A percentile compares a stretch with the other conserved stretches of the same genome.
Conservation (phyloP, 1,284 basidiomycete genomes). For the Bjerkandera adusta region DNA sequence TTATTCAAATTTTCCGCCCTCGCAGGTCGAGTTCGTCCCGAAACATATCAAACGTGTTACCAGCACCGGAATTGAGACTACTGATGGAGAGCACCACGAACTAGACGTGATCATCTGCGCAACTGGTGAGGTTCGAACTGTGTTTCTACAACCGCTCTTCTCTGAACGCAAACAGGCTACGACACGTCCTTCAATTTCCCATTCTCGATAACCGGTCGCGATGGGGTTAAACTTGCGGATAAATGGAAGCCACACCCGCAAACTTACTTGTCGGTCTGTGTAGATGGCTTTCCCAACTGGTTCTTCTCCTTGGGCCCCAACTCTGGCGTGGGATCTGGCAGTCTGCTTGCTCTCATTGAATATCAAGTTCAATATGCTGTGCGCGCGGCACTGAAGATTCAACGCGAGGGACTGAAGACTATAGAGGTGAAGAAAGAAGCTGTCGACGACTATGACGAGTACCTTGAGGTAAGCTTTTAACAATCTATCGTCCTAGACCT, state of each 20-base stretch:
- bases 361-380: constrained; percentile 54
- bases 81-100: constrained; percentile 50
- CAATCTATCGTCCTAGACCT: background rate
- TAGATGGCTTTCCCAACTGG: constrained; percentile 63
- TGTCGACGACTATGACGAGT: constrained; percentile 57
- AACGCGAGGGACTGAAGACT: constrained; percentile 56
- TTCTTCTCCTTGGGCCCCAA: constrained; percentile 59
- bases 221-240: constrained; percentile 45
- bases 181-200: constrained; percentile 50
- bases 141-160: background rate
- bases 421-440: constrained; percentile 55
- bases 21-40: constrained; percentile 55
- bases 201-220: constrained; percentile 51
- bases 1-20: background rate
- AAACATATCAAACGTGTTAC: constrained; percentile 49
- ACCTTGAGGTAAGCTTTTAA: constrained; percentile 40
- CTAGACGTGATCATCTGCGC: constrained; percentile 51
- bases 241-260: constrained; percentile 51
- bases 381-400: constrained; percentile 50
- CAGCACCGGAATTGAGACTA: constrained; percentile 52
- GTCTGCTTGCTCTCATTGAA: constrained; percentile 54
- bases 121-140: constrained; percentile 22
- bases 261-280: constrained; percentile 53
- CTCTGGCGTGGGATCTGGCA: constrained; percentile 50
- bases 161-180: constrained; percentile 36